Conservation (phyloP, 495 filamentous ascomycete species). For the Penicillium flavigenum region DNA sequence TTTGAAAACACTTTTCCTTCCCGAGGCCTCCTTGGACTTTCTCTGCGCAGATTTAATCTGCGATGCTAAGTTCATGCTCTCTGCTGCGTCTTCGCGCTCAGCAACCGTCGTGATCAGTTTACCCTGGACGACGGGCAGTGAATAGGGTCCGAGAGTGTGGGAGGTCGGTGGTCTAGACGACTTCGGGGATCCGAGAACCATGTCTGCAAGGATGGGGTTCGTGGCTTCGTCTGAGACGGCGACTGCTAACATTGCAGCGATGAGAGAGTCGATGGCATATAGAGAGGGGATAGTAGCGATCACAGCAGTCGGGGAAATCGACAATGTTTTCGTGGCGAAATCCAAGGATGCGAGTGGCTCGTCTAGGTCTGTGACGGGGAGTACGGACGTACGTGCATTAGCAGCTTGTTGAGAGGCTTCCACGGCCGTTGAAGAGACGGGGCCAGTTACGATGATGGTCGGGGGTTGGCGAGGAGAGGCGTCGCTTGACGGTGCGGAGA, state of each 20-base stretch:
- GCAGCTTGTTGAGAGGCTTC: constrained; percentile 42
- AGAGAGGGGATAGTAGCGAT: constrained; percentile 53
- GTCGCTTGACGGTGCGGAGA: constrained; percentile 37
- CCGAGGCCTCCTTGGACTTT: constrained; percentile 8
- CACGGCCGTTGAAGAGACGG: constrained; percentile 35
- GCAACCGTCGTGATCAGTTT: constrained; percentile 41
- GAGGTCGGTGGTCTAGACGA: constrained; percentile 8
- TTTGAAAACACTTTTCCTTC: constrained; percentile 23
- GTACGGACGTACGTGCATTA: constrained; percentile 43
- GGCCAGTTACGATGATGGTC: constrained; percentile 43
- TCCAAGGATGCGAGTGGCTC: constrained; percentile 52
- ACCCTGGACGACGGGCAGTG: constrained; percentile 27
- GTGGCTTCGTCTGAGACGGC: constrained; percentile 59
- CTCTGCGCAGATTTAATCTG: constrained; percentile 29
- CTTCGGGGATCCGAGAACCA: constrained; percentile 30
- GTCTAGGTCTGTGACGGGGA: constrained; percentile 42
- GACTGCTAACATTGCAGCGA: constrained; percentile 67
- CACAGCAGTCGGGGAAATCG: constrained; percentile 46
- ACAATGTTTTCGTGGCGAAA: constrained; percentile 46
- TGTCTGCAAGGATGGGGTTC: constrained; percentile 38
- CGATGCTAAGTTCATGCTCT: constrained; percentile 35
- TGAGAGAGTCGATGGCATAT: constrained; percentile 73
- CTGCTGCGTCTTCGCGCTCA: constrained; percentile 42
- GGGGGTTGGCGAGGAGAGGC: constrained; percentile 34
- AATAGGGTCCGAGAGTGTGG: constrained; percentile 4